Base-by-base conservation (phyloP, 2,329 filamentous ascomycete genomes). In the Trichoderma hamatum region DNA sequence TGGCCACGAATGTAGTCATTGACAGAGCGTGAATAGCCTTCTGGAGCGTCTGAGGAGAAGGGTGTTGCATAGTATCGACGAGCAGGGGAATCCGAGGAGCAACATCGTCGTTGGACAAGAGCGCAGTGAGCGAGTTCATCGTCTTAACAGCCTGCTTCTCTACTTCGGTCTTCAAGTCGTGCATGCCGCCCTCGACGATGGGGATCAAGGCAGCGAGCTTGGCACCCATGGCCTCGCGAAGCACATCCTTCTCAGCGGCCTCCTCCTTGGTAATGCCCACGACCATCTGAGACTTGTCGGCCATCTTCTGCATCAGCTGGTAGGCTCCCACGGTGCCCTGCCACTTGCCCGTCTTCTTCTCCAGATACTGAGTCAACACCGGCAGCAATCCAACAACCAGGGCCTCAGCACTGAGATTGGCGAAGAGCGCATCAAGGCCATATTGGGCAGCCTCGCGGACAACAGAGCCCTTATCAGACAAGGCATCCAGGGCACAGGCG, bases 11-110 rank as follows among this genome's bases (percentile, higher is more conserved):
- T n/a, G 96, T 99, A 13, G 96, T 99, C 83, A 97, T 93, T 4
- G 94, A 97, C 56, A 99, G 86, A 56, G 94, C 96, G 78, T 97
- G 96, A 73, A 99, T 98, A 36, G 96, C 94, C 84, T 97, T 97
- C 79, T 97, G 93, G 68, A 96, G 86, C 32, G 91, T 93, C 80
- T 96, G 89, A 16, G 92, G 85, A 13, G 93, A 97, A 6, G 96
- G 96, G 75, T 97, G 90, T 79, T 97, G 93, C 90, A 99, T 97
- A 60, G 93, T 92, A 78, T 96, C 93, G 80, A 99, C 90, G 60
- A 99, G 87, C 3, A 98, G 89, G 7, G 95, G 94, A 76, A 99
- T 94, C 76, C 94, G 89, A 58, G 95, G 94, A 28, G 92, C 91
- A 67, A 99, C 94, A 80, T 99, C 96, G 83, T 99, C 96, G 84